Evolutionary conservation across 192 early-diverging fungal species (phyloP), one percentile per base, ranked within the genome.

Genomic region (Mortierella claussenii): DNA sequence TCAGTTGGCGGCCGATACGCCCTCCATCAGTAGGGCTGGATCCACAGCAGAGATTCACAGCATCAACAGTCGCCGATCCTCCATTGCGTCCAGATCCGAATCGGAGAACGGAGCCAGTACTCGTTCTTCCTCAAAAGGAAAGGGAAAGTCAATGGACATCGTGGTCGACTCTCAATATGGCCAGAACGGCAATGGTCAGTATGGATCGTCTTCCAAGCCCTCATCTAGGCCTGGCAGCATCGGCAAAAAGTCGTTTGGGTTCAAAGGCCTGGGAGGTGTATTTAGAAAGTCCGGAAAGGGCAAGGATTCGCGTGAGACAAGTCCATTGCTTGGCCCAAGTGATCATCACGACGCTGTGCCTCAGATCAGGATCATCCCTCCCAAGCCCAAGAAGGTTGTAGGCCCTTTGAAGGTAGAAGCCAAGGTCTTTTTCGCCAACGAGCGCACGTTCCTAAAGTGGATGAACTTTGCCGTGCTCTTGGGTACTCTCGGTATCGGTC

Each of bases 381-480:
- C 73, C 2, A 76, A 67, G 53, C 87, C 81, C 20, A 82, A 81
- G 64, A 86, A 83, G 53, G 51, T 82, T 17, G 58, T 64, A 2
- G 84, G 80, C 23, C 81, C 89, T 9, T 75, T 92, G 20, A 86
- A 90, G 43, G 88, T 94, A 13, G 94, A 95, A 60, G 91, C 94
- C 15, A 95, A 95, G 81, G 89, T 93, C 8, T 94, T 89, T 55
- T 92, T 95, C 80, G 93, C 93, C 43, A 95, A 95, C 60, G 94
- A 95, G 78, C 83, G 94, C 42, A 94, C 93, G 0, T 95, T 93
- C 73, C 83, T 95, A 42, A 82, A 86, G 21, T 95, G 94, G 94
- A 83, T 93, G 83, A 88, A 90, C 42, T 91, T 89, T 85, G 88
- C 85, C 53, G 87, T 92, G 1, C 79, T 92, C 15, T 64, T 95